Conservation (phyloP, 306 rosid species). For the Psophocarpus tetragonolobus region DNA sequence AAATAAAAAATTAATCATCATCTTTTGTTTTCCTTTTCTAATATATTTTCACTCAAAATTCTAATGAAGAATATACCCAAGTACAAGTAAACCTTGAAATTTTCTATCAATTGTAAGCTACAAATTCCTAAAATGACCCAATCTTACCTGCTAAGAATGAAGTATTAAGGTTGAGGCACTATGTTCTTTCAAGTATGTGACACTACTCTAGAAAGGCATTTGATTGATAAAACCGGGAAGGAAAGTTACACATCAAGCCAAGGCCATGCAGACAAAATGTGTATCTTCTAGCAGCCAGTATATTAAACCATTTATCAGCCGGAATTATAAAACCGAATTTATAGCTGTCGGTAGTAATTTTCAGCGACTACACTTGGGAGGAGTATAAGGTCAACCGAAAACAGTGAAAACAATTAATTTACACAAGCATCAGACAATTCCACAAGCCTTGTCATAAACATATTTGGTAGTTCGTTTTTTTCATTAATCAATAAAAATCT, state of each 20-base stretch:
- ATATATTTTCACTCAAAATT: constrained; percentile 22
- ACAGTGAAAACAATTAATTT: not conserved
- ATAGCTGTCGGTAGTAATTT: not conserved
- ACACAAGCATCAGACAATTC: not conserved
- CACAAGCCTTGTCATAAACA: not conserved
- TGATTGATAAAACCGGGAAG: not conserved
- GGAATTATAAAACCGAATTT: not conserved
- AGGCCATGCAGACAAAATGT: not conserved
- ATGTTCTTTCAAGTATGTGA: not conserved
- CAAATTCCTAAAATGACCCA: constrained; percentile 5
- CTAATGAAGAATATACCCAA: constrained; percentile 20
- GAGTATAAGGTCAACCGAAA: not conserved
- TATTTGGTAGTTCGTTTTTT: not conserved
- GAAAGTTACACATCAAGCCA: not conserved
- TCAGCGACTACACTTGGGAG: not conserved
- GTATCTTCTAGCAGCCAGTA: not conserved
- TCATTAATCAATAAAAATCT: not conserved
- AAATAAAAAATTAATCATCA: constrained; percentile 21
- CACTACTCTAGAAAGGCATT: not conserved
- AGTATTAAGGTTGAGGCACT: not conserved
- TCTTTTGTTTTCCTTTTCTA: not conserved
- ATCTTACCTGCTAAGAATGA: not conserved
- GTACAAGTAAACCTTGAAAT: not conserved
- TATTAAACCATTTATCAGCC: not conserved
- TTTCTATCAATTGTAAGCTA: constrained; percentile 15